These are phyloP conservation scores for Vigna mungo DNA, from an alignment of 306 rosid species.

Conservation along the genomic window DNA sequence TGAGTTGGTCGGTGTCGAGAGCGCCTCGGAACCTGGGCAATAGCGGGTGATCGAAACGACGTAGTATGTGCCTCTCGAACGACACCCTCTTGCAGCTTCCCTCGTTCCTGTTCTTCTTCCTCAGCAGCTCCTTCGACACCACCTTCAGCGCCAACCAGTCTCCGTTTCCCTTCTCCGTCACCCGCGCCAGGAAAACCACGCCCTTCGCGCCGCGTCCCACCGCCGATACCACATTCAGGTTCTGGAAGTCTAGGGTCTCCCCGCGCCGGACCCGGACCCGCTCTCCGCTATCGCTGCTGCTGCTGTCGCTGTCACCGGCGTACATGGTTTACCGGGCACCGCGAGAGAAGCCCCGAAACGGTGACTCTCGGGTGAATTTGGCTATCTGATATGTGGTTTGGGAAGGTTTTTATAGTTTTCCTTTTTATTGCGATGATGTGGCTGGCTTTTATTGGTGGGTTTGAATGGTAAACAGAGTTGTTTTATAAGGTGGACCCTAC, in stretches of 20 bases:
- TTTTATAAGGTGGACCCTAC: neutral
- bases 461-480: neutral
- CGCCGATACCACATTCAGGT: slow-evolving; percentile 63
- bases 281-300: neutral
- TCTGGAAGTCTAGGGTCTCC: slow-evolving; percentile 50
- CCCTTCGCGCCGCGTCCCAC: slow-evolving; percentile 99
- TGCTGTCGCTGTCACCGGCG: slow-evolving; percentile 14
- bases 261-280: neutral
- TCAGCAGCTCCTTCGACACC: slow-evolving; percentile 65
- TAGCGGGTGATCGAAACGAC: slow-evolving; percentile 70
- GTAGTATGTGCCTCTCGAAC: slow-evolving; percentile 77
- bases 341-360: neutral
- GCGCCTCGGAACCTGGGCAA: slow-evolving; percentile 72
- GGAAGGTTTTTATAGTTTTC: neutral
- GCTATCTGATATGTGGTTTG: neutral
- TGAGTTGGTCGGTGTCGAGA: slow-evolving; percentile 60
- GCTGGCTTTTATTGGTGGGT: neutral
- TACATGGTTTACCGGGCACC: slow-evolving; percentile 48
- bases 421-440: neutral
- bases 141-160: slow-evolving; percentile 76
- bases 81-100: slow-evolving; percentile 60
- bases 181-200: slow-evolving; percentile 71
- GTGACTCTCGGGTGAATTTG: neutral
- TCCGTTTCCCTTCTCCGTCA: slow-evolving; percentile 5
- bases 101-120: slow-evolving; percentile 44